Base-by-base conservation (phyloP, 768 basidiomycete genomes). In the Leucocoprinus sp. region DNA sequence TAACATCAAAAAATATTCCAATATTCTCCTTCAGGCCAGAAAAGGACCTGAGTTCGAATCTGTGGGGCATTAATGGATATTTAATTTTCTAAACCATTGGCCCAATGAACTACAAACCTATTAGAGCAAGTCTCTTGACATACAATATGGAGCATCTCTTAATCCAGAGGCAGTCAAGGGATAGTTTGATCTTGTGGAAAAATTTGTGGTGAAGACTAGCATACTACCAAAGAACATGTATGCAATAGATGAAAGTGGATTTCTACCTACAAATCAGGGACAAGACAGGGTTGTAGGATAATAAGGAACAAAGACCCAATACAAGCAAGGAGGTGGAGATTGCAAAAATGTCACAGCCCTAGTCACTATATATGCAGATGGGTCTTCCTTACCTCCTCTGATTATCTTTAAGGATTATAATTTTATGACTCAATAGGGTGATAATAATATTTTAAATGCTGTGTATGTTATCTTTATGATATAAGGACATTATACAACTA, bases 361-460 rank as follows among this genome's bases (percentile, higher is more conserved):
- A n/a, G 57, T 67, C 4, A 65, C 63, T 8, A 69, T 70, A 35
- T 71, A 68, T 51, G 62, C 67, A 1, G 62, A 71, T 53, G 64
- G 70, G 0, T 62, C 62, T 0, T 43, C 51, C 0, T 21, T 68
- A 4, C 33, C 37, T 11, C 66, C 66, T 2, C 54, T 59, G 8
- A 51, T 71, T 4, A 67, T 72, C 18, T 69, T 58, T 59, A 70
- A 71, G 47, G 67, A 61, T 9, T 53, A 64, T 46, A 53, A 63
- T 17, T 50, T 67, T 24, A 48, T 52, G 46, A 41, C 42, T 35
- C 54, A 53, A 18, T 72, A 61, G 65, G 45, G 45, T 6, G 22
- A 65, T n/a, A 56, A 66, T 37, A 72, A 72, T 58, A 49, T 64
- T 12, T 43, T 57, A 8, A 45, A 62, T 22, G 64, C 65, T 71